Base-by-base conservation (phyloP, 345 rosid species). In the Atalantia buxifolia region DNA sequence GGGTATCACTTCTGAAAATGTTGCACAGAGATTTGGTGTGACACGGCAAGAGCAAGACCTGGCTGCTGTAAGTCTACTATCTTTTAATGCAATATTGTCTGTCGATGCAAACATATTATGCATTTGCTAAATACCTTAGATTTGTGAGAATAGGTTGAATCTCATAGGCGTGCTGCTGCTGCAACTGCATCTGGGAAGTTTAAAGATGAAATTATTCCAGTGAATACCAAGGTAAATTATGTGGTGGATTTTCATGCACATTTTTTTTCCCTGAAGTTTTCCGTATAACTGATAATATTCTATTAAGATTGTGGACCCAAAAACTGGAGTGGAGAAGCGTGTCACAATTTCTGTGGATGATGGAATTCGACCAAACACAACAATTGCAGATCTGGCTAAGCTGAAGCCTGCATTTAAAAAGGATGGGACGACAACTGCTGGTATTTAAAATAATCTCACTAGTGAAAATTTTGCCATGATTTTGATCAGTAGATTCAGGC, bases 1-100 rank as follows among this genome's bases (percentile, higher is more conserved):
- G 98, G 99, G 99, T 12, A 83, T 94, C 40, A 96, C 97, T 78
- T 93, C 98, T 69, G 99, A 96, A 88, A 96, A 93, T 82, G 99
- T 96, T 76, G 98, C 99, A 42, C 84, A 88, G 68, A 88, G 91
- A 25, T 94, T 76, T 18, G 95, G 97, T 19, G 82, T 96, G 69
- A 92, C 99, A 71, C 86, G 98, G 55, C 83, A 85, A 84, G 98
- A 96, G 71, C 99, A 96, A 84, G 99, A 94, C 78, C 86, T 84
- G 85, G 97, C 98, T 79, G 93, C 98, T 35, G 98, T 96, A 75
- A 85, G 92, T 79, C 59, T 13, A 63, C 66, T 13, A 75, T 66
- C 27, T 6, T 50, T 19, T 25, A 48, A 25, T 72, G 9, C 38
- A 25, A 24, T 40, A 30, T 75, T 68, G 40, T 73, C 25, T 78